Percentiles rank a stretch among this genome's conserved stretches.
Evolutionary conservation across 2,329 filamentous ascomycete species (phyloP).

Genomic region (Aspergillus luchuensis): DNA sequence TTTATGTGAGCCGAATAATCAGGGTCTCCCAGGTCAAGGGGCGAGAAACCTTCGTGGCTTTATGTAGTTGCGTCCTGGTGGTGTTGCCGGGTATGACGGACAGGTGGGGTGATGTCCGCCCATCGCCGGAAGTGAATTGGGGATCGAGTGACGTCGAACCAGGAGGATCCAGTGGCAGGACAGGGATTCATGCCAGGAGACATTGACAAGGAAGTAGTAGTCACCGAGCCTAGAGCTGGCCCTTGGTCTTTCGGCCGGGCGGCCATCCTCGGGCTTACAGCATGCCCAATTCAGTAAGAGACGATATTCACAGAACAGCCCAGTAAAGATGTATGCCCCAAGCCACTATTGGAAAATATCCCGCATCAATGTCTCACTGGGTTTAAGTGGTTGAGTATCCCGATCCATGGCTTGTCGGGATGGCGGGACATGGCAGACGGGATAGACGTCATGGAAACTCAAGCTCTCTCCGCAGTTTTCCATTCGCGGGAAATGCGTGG

Average conservation of each 20-base stretch:
- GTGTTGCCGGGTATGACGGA: conserved; percentile 1
- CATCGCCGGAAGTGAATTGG: not conserved
- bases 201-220: not conserved
- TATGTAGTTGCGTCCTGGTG: not conserved
- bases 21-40: not conserved
- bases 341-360: not conserved
- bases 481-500: not conserved
- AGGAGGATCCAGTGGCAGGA: not conserved
- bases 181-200: not conserved
- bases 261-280: not conserved
- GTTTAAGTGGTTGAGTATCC: not conserved
- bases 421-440: not conserved
- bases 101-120: conserved; percentile 2
- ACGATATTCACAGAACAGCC: not conserved
- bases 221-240: no score
- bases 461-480: not conserved
- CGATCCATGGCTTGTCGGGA: not conserved
- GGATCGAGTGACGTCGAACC: not conserved
- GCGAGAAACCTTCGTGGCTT: not conserved
- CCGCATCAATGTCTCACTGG: not conserved
- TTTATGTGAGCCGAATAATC: not conserved
- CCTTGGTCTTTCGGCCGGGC: no score
- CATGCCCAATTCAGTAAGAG: not conserved
- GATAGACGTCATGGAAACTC: not conserved
- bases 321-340: not conserved